A percentile compares a stretch with the other conserved stretches of the same genome.
These are phyloP conservation scores for Umbelopsis sp. DNA, from an alignment of 371 early-diverging fungal species.

Conservation along the genomic window DNA sequence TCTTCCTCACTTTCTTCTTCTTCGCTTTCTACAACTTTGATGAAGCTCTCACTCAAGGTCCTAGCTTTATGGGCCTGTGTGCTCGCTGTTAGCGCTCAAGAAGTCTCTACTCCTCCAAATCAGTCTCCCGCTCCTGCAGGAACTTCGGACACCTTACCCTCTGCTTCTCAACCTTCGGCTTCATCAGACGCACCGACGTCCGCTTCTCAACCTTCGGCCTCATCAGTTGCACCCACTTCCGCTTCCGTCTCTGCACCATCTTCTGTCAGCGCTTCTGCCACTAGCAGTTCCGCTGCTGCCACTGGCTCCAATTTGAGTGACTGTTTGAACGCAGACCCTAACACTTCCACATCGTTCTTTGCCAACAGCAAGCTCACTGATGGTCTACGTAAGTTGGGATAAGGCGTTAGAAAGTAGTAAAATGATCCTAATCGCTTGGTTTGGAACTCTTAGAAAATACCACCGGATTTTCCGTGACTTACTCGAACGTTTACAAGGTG, in stretches of 20 bases:
- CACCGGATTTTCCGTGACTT: constrained; percentile 31
- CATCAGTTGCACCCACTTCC: constrained; percentile 13
- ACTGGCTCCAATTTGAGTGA: constrained; percentile 11
- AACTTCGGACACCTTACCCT: neutral
- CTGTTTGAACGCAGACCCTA: constrained; percentile 30
- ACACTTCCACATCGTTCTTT: constrained; percentile 27
- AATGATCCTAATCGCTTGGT: neutral
- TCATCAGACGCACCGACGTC: neutral
- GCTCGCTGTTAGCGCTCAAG: constrained; percentile 14
- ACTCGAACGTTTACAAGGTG: constrained; percentile 33
- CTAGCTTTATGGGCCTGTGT: neutral
- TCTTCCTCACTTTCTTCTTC: neutral
- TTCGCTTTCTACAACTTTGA: neutral
- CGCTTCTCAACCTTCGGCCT: constrained; percentile 18
- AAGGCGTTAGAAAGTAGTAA: too few relatives aligned
- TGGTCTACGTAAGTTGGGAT: constrained; percentile 14
- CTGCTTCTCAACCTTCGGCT: neutral
- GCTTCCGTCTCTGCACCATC: constrained; percentile 13
- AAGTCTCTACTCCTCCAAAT: constrained; percentile 2
- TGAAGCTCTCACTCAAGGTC: constrained; percentile 3
- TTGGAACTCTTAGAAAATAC: constrained; percentile 5
- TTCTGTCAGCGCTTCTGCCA: constrained; percentile 12
- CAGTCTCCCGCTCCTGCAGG: neutral
- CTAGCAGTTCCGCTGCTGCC: neutral
- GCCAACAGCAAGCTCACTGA: constrained; percentile 24